Base-by-base conservation (phyloP, 345 rosid species). In the Angophora floribunda region DNA sequence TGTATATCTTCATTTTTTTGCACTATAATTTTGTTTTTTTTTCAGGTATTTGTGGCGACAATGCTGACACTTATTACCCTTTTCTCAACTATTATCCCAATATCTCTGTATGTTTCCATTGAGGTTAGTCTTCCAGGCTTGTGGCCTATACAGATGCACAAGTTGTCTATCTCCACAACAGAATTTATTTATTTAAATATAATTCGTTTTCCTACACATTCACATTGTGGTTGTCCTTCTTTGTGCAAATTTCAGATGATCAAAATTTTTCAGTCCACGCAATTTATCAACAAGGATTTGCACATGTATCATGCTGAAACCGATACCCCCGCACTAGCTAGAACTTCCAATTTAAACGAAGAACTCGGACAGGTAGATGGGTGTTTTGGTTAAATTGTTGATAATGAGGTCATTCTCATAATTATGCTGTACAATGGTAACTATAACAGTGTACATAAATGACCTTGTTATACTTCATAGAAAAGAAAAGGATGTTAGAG, bases 271-370 rank as follows among this genome's bases (percentile, higher is more conserved):
- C 99, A 98, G 93, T 96, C 94, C 89, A 96, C 99, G 59, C 99
- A 98, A 91, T 98, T 91, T 93, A 98, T 98, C 90, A 98, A 98
- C 94, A 95, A 94, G 94, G 99, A 98, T 92, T 91, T 97, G 88
- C 94, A 89, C 87, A 98, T 98, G 99, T 98, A 94, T 91, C 96
- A 98, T 91, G 93, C 91, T 90, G 99, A 98, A 93, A 95, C 96
- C 87, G 93, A 97, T 90, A 97, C 99, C 86, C 97, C 99, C 79
- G 99, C 99, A 57, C 93, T 91, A 88, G 99, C 99, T 50, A 93
- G 99, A 92, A 98, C 99, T 89, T 98, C 99, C 86, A 98, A 98
- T 93, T 92, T 98, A 92, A 98, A 98, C 32, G 99, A 98, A 94
- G 99, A 98, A 94, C 98, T 98, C 90, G 99, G 99, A 89, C 99